Percentiles rank a stretch among this genome's conserved stretches.
Conservation (phyloP, 768 basidiomycete species). For the Mycena amicta region DNA sequence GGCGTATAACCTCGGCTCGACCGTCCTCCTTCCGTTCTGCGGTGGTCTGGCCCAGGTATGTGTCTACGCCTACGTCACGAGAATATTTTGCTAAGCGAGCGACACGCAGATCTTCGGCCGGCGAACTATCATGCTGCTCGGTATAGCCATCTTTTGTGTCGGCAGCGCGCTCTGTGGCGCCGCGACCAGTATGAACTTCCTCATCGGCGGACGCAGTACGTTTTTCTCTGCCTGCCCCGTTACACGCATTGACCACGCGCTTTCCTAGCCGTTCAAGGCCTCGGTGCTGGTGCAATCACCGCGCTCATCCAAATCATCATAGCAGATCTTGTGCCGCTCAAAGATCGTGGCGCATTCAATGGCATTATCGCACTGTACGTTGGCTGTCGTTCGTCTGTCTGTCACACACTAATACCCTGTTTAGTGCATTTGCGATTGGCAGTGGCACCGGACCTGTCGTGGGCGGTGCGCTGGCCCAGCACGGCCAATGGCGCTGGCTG, state of each 20-base stretch:
- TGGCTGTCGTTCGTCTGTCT: background rate
- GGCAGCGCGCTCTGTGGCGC: slow-evolving; percentile 40
- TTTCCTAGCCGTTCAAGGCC: slow-evolving; percentile 2
- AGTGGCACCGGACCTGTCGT: background rate
- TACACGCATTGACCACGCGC: background rate
- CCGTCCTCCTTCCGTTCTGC: slow-evolving; percentile 36
- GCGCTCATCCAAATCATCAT: slow-evolving; percentile 27
- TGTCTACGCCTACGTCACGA: background rate
- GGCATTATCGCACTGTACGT: slow-evolving; percentile 22
- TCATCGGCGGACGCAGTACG: slow-evolving; percentile 37
- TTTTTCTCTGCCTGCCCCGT: slow-evolving; percentile 20
- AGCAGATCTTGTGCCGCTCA: slow-evolving; percentile 39
- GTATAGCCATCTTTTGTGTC: slow-evolving; percentile 30
- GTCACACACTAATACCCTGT: background rate
- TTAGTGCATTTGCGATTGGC: slow-evolving; percentile 1
- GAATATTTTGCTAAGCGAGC: slow-evolving; percentile 22
- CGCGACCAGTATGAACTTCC: slow-evolving; percentile 35
- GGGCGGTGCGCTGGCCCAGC: slow-evolving; percentile 4
- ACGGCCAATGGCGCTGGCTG: slow-evolving; percentile 7
- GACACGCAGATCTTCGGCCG: slow-evolving; percentile 20
- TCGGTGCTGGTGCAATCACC: background rate
- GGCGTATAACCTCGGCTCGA: slow-evolving; percentile 36
- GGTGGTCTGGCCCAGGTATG: slow-evolving; percentile 26
- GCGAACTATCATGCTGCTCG: slow-evolving; percentile 21
- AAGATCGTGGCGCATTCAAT: slow-evolving; percentile 36